phyloP scores from a whole-genome alignment of 768 basidiomycete genomes.

The Rhodotorula diobovata region DNA sequence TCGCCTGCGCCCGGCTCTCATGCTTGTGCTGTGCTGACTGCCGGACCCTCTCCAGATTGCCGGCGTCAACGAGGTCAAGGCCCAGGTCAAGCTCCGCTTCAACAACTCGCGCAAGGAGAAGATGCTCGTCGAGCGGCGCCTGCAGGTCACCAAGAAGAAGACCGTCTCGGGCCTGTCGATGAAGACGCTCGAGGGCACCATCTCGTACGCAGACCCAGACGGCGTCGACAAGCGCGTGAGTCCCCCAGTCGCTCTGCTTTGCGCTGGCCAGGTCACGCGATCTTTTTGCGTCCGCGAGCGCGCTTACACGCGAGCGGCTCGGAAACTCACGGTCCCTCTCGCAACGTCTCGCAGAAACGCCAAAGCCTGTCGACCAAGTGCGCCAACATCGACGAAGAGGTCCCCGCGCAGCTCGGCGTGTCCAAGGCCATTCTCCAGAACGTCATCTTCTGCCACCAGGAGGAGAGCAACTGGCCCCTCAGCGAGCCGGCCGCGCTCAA shows the following conservation, averaged over 20 bases:
- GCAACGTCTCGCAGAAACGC: constrained; percentile 55
- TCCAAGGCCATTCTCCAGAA: constrained; percentile 98
- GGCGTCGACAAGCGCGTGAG: constrained; percentile 70
- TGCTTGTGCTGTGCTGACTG: neutral
- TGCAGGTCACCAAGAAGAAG: constrained; percentile 92
- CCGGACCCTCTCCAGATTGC: constrained; percentile 60
- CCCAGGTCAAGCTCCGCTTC: constrained; percentile 93
- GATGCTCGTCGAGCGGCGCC: constrained; percentile 84
- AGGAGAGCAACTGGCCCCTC: constrained; percentile 97
- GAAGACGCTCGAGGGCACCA: constrained; percentile 93
- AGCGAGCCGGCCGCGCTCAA: constrained; percentile 84
- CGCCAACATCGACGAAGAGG: constrained; percentile 91
- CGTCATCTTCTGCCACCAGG: constrained; percentile 99
- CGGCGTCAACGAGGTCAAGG: constrained; percentile 97
- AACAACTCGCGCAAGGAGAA: constrained; percentile 78
- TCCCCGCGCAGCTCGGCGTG: constrained; percentile 86
- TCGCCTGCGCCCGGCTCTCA: too few relatives aligned
- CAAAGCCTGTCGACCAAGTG: constrained; percentile 93
- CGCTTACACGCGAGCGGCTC: neutral
- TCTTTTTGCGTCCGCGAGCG: neutral
- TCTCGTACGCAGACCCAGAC: constrained; percentile 66
- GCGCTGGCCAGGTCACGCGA: neutral
- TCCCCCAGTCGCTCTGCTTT: neutral
- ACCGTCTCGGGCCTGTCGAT: constrained; percentile 68
- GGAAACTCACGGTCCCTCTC: too few relatives aligned